These are phyloP conservation scores for Coemansia sp. DNA, from an alignment of 192 early-diverging fungal species.

Conservation along the genomic window DNA sequence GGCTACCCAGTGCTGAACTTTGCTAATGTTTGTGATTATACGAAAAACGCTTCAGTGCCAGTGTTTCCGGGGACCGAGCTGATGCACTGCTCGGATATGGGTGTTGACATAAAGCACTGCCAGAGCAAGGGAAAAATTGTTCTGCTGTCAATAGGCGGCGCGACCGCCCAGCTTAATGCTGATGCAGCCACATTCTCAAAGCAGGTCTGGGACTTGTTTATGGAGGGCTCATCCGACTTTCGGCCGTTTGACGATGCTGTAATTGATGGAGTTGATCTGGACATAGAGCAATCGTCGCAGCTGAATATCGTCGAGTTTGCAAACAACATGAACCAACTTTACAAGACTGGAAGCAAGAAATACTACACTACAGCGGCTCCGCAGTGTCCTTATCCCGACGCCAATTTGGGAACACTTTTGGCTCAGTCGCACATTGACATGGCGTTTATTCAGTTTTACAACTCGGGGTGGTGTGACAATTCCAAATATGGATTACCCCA, in stretches of 20 bases:
- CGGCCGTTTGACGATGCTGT: constrained; percentile 73
- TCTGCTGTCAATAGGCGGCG: constrained; percentile 73
- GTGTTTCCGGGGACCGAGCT: constrained; percentile 61
- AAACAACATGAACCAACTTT: constrained; percentile 57
- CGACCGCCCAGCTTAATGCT: constrained; percentile 60
- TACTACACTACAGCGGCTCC: constrained; percentile 71
- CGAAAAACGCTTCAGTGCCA: constrained; percentile 46
- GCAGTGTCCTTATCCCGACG: constrained; percentile 74
- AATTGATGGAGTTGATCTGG: constrained; percentile 73
- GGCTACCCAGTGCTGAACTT: constrained; percentile 68
- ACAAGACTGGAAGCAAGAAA: constrained; percentile 44
- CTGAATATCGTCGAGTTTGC: constrained; percentile 63
- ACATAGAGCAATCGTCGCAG: constrained; percentile 66
- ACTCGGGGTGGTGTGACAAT: constrained; percentile 65
- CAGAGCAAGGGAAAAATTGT: constrained; percentile 74
- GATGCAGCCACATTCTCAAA: constrained; percentile 66
- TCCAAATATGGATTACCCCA: constrained; percentile 49
- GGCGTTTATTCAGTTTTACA: constrained; percentile 80
- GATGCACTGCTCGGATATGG: constrained; percentile 72
- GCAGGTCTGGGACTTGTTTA: constrained; percentile 76
- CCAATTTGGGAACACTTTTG: constrained; percentile 60
- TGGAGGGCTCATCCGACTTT: constrained; percentile 60
- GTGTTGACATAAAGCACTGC: constrained; percentile 68
- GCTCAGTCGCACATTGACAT: constrained; percentile 63
- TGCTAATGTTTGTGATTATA: constrained; percentile 64